These are phyloP conservation scores for Stereocaulon alpinum DNA, from an alignment of 495 filamentous ascomycete genomes.

Conservation along the genomic window DNA sequence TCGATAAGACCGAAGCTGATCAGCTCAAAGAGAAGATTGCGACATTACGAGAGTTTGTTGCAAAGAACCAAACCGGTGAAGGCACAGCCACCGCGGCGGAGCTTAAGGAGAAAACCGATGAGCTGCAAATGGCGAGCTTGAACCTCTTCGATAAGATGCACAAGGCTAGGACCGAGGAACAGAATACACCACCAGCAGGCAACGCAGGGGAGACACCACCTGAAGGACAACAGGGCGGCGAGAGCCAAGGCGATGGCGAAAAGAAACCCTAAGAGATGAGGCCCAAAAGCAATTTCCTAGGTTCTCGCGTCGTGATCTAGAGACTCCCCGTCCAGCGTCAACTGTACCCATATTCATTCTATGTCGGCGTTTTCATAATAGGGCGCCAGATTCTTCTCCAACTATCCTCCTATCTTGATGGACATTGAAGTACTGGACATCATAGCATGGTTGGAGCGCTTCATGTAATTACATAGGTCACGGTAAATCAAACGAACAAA, in stretches of 20 bases:
- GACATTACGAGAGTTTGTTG: constrained; percentile 77
- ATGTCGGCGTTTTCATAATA: constrained; percentile 12
- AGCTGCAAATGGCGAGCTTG: constrained; percentile 89
- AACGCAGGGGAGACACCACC: constrained; percentile 22
- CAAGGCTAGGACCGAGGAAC: constrained; percentile 74
- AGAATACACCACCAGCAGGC: constrained; percentile 38
- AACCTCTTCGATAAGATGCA: constrained; percentile 99
- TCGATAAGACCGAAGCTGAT: constrained; percentile 93
- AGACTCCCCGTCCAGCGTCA: constrained; percentile 10
- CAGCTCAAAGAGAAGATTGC: constrained; percentile 90
- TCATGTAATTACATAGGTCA: constrained; percentile 22
- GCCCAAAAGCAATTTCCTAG: constrained; percentile 11
- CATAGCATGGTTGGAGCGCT: constrained; percentile 11
- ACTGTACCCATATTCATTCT: constrained; percentile 19
- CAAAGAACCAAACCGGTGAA: constrained; percentile 92
- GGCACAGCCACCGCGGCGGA: constrained; percentile 72
- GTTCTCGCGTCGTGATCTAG: neutral
- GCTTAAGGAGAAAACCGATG: constrained; percentile 96
- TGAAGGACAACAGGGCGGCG: constrained; percentile 24
- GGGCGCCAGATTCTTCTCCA: constrained; percentile 10
- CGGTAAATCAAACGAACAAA: constrained; percentile 9
- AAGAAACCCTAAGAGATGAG: constrained; percentile 59
- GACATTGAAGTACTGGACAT: constrained; percentile 9
- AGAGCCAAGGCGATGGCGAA: constrained; percentile 56
- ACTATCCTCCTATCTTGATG: constrained; percentile 12